Base-by-base conservation (phyloP, 2,329 filamentous ascomycete genomes). In the Neofusicoccum ribis region DNA sequence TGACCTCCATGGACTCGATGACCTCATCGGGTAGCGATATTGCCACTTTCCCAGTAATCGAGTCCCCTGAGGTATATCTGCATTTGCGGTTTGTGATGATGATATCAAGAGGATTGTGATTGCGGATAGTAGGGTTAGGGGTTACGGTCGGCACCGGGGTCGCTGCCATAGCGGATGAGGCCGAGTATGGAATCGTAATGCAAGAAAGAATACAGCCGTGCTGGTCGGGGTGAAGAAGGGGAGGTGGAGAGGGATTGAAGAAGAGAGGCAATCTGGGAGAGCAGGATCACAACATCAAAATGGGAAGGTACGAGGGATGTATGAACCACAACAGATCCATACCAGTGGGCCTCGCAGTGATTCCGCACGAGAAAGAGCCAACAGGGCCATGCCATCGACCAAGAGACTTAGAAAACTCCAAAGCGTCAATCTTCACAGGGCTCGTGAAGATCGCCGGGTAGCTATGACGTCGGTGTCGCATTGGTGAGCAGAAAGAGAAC, bases 1-100 rank as follows among this genome's bases (percentile, higher is more conserved):
- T 66, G 36, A 77, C 39, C 41, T 70, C 72, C 58, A 77, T 64
- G 1, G 69, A 71, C 11, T 58, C 52, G 20, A 58, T 43, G 17
- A 31, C 6, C 34, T 56, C 36, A n/a, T 31, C 36, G 6, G 3
- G 12, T 11, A 31, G 37, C 5, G 17, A 7, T 9, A 43, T 37
- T n/a, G 20, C 12, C 1, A 44, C 52, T 6, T 43, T 14, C 17
- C 52, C 52, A 11, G 11, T n/a, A n/a, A 58, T 43, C 0, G 12
- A n/a, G 12, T 58, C 52, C 5, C 52, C 52, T 17, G 52, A 20
- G 36, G 7, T 15, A 37, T 15, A 58, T 1, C 20, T 12, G 37
- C 5, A 11, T 14, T 58, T 8, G n/a, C 17, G 12, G 37, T 58
- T 43, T 41, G 20, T 37, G 51, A 56, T 23, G 17, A n/a, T 56